Conservation (phyloP, 2,329 filamentous ascomycete genomes). For the Botrytis galanthina region DNA sequence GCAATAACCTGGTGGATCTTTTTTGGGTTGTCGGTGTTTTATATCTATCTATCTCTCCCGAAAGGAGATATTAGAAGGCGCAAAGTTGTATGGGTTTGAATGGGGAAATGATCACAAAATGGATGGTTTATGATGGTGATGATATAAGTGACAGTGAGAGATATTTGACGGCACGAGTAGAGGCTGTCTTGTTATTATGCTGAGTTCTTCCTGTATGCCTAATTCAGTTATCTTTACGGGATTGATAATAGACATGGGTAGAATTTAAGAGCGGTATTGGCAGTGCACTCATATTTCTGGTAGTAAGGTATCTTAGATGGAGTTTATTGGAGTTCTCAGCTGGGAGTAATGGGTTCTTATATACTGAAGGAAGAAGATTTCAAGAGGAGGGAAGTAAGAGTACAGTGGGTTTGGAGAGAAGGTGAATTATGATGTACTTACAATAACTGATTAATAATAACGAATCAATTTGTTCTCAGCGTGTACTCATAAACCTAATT, state of each 20-base stretch:
- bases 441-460: too few relatives aligned
- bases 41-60: rapidly evolving
- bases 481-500: rapidly evolving
- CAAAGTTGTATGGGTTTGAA: rapidly evolving
- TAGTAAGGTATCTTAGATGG: rapidly evolving
- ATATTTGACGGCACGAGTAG: rapidly evolving
- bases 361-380: neutral
- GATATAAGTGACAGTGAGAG: neutral
- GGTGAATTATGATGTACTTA: neutral
- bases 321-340: neutral
- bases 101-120: rapidly evolving
- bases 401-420: too few relatives aligned
- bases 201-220: neutral
- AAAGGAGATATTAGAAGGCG: neutral
- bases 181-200: neutral
- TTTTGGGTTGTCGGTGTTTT: rapidly evolving
- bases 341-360: neutral
- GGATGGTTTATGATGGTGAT: neutral
- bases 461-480: neutral
- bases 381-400: too few relatives aligned
- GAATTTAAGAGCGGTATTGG: rapidly evolving
- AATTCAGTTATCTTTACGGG: rapidly evolving
- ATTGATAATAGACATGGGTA: neutral
- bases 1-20: rapidly evolving
- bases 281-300: rapidly evolving